Evolutionary conservation across 257 asterid genomes (phyloP), one percentile per base, ranked within the genome.

Genomic region (Solanum dulcamara): DNA sequence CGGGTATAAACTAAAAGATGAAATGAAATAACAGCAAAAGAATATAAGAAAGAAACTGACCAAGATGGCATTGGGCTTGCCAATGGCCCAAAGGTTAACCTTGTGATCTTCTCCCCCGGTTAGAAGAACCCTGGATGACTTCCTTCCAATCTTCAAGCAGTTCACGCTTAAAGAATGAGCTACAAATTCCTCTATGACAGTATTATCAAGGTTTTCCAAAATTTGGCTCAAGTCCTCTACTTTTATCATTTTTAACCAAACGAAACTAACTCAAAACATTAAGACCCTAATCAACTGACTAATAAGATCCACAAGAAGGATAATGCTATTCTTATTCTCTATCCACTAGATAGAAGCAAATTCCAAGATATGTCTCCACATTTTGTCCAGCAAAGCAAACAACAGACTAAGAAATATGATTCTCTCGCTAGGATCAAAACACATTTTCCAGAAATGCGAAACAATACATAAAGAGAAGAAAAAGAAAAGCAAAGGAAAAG

Each of bases 71-170:
- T 96, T 95, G 85, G 99, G 99, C 96, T 96, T 96, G 88, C 99
- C 98, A 84, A 96, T 96, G 87, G 99, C 94, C 99, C 99, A 96
- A 11, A 96, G 97, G 88, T 95, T 96, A 90, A 96, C 99, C 91
- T 95, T 95, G 88, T 96, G 99, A 92, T 96, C 99, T 93, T 96
- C 98, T 81, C 98, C 99, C 86, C 99, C 99, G 22, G 99, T 96
- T 85, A 95, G 93, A 83, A 96, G 98, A 92, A 96, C 97, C 92
- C 99, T 89, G 74, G 98, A 94, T 59, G 98, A 92, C 89, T 95
- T 95, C 90, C 98, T 90, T 88, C 99, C 99, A 81, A 96, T 95
- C 92, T 96, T 96, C 84, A 96, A 91, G 92, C 99, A 96, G 92
- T 96, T 96, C 38, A 96, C 99, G 89, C 95, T 94, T 89, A 87